Evolutionary conservation across 2,329 filamentous ascomycete species (phyloP).

Genomic region (Claviceps cyperi): DNA sequence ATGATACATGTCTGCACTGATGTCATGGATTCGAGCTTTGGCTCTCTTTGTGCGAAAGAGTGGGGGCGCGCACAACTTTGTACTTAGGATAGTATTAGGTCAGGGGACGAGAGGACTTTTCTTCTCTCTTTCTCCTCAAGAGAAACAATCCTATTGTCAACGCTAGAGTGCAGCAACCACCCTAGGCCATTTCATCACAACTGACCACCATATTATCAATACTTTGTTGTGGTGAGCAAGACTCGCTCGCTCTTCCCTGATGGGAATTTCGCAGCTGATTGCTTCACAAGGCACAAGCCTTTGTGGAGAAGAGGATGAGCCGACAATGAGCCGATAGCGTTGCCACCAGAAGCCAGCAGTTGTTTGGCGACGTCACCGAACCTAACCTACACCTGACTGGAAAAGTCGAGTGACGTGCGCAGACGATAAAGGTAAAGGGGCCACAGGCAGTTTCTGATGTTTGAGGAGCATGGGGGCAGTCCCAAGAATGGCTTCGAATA

Average conservation of each 20-base stretch:
- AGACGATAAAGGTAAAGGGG: background rate
- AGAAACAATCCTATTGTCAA: no score
- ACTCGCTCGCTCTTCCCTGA: background rate
- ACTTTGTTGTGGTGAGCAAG: constrained; percentile 6
- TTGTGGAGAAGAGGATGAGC: constrained; percentile 12
- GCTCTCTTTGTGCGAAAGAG: no score
- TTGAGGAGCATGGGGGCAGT: constrained; percentile 15
- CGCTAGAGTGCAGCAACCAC: no score
- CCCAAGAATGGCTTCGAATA: constrained; percentile 33
- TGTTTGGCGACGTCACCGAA: background rate
- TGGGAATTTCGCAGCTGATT: constrained; percentile 16
- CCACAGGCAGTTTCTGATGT: background rate
- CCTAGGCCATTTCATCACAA: no score
- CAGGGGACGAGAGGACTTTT: no score
- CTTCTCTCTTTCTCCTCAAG: no score
- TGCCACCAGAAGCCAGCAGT: background rate
- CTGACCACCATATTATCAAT: no score
- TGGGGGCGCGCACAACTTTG: no score
- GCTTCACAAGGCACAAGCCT: background rate
- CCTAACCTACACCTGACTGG: constrained; percentile 4
- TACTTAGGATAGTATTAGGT: no score
- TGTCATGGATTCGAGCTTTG: no score
- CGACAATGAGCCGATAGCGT: constrained; percentile 9
- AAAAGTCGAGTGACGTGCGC: constrained; percentile 4
- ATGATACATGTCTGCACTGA: no score